phyloP scores from a whole-genome alignment of 2,329 filamentous ascomycete species.

The Colletotrichum melonis region DNA sequence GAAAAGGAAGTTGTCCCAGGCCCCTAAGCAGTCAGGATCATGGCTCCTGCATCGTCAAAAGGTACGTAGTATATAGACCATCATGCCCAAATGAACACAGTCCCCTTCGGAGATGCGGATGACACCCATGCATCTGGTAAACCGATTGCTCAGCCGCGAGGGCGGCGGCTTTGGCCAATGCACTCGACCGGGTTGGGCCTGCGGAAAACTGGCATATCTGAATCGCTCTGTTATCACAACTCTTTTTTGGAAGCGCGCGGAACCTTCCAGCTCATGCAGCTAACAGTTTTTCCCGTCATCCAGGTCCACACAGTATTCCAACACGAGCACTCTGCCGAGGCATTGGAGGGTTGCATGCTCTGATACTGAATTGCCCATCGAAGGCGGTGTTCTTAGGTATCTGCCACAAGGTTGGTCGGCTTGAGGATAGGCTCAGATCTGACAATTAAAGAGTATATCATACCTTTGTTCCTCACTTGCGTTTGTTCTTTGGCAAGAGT shows the following conservation, averaged over 20 bases:
- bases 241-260: slow-evolving; percentile 17
- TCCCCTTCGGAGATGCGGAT: slow-evolving; percentile 18
- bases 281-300: slow-evolving; percentile 12
- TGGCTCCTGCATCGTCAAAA: not conserved
- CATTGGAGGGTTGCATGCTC: not conserved
- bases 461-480: not conserved
- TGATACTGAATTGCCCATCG: not conserved
- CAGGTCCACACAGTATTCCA: slow-evolving; percentile 20
- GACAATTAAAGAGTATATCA: not conserved
- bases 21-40: no score
- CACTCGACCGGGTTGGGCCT: slow-evolving; percentile 36
- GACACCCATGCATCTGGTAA: slow-evolving; percentile 37
- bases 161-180: slow-evolving; percentile 19
- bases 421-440: not conserved
- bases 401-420: not conserved
- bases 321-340: not conserved
- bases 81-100: not conserved
- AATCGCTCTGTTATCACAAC: slow-evolving; percentile 20
- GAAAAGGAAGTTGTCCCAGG: not conserved
- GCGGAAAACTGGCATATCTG: slow-evolving; percentile 36
- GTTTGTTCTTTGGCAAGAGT: not conserved
- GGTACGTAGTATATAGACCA: slow-evolving; percentile 14
- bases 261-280: slow-evolving; percentile 24
- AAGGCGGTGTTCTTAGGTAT: not conserved
- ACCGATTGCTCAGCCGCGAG: slow-evolving; percentile 37